These are phyloP conservation scores for Cyclotella cryptica DNA, from an alignment of 108 stramenopile genomes.

Conservation along the genomic window DNA sequence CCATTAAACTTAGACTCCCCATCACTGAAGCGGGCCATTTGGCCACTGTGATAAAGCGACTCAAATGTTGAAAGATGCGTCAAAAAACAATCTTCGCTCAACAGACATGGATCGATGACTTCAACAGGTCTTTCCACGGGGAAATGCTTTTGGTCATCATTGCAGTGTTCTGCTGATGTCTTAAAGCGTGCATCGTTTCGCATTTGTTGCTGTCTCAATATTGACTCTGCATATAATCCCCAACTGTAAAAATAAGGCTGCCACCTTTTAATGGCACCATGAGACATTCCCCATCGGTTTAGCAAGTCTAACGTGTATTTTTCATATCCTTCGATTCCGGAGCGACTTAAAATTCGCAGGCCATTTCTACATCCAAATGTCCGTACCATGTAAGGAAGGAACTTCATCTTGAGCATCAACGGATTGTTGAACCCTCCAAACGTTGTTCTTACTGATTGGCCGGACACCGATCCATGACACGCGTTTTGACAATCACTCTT, in stretches of 20 bases:
- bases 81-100: slow-evolving; percentile 11
- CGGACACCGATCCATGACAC: neutral
- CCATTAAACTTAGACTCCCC: neutral
- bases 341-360: slow-evolving; percentile 52
- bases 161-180: too few relatives aligned
- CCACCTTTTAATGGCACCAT: slow-evolving; percentile 59
- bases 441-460: neutral
- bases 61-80: slow-evolving; percentile 13
- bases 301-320: slow-evolving; percentile 53
- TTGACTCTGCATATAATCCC: slow-evolving; percentile 53
- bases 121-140: neutral
- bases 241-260: slow-evolving; percentile 71
- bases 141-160: neutral
- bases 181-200: neutral
- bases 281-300: slow-evolving; percentile 73
- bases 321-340: slow-evolving; percentile 59
- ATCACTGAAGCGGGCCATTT: neutral
- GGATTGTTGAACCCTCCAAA: slow-evolving; percentile 2
- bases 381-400: slow-evolving; percentile 88
- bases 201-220: slow-evolving; percentile 10
- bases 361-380: slow-evolving; percentile 87
- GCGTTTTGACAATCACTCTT: neutral
- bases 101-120: neutral
- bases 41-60: slow-evolving; percentile 1
- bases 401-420: slow-evolving; percentile 91